Evolutionary conservation across 2,329 filamentous ascomycete genomes (phyloP).

Genomic region (Penicillium glabrum): DNA sequence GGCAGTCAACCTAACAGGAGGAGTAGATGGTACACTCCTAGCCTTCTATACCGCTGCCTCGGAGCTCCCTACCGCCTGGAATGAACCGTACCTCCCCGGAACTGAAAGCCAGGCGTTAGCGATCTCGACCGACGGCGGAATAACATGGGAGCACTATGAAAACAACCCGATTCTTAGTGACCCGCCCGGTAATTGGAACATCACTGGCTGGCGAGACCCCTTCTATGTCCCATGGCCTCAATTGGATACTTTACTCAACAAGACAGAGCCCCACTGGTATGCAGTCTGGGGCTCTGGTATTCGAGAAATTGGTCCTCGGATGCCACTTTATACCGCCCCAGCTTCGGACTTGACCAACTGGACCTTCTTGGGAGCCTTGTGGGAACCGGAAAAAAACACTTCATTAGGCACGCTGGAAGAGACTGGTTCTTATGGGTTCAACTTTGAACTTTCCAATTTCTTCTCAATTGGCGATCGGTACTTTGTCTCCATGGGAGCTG

Average conservation of each 20-base stretch:
- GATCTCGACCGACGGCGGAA: conserved; percentile 12
- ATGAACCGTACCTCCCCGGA: conserved; percentile 5
- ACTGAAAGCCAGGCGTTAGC: conserved; percentile 15
- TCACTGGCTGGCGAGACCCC: conserved; percentile 18
- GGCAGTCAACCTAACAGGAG: conserved; percentile 11
- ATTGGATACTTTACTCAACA: conserved; percentile 8
- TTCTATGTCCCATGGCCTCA: conserved; percentile 9
- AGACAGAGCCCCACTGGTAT: conserved; percentile 13
- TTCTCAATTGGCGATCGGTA: conserved; percentile 14
- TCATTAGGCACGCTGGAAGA: conserved; percentile 10
- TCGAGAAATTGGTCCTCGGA: conserved; percentile 11
- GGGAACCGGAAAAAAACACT: conserved; percentile 14
- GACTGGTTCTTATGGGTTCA: conserved; percentile 15
- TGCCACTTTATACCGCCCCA: conserved; percentile 11
- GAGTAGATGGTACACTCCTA: conserved; percentile 12
- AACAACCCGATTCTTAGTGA: conserved; percentile 13
- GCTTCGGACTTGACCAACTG: conserved; percentile 14
- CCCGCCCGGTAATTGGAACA: conserved; percentile 11
- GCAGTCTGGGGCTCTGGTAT: conserved; percentile 17
- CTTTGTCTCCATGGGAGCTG: conserved; percentile 17
- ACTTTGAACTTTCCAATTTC: conserved; percentile 19
- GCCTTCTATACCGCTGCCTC: conserved; percentile 12
- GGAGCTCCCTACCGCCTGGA: conserved; percentile 11
- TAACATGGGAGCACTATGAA: conserved; percentile 14
- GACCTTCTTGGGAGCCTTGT: conserved; percentile 17